Percentiles rank a stretch among this genome's conserved stretches.
These are phyloP conservation scores for Ganoderma lingzhi DNA, from an alignment of 1,284 basidiomycete species.

Conservation along the genomic window DNA sequence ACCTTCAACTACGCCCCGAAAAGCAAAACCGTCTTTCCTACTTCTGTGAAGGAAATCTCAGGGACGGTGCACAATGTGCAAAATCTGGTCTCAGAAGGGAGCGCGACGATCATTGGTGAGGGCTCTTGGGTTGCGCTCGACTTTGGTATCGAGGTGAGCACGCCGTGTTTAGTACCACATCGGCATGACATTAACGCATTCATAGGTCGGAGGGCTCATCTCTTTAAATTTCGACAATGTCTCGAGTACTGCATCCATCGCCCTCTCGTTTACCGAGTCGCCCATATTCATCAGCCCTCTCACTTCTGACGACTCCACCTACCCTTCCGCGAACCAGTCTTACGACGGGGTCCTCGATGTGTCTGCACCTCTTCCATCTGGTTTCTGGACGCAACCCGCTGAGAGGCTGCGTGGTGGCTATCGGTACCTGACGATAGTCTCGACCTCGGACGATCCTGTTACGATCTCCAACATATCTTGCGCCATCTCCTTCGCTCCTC, in stretches of 20 bases:
- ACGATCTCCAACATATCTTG: constrained; percentile 60
- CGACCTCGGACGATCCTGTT: constrained; percentile 45
- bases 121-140: constrained; percentile 54
- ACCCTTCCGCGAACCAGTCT: constrained; percentile 42
- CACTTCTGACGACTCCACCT: constrained; percentile 53
- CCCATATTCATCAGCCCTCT: constrained; percentile 53
- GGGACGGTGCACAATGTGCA: constrained; percentile 46
- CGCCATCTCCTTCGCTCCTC: constrained; percentile 63
- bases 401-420: constrained; percentile 59
- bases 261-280: constrained; percentile 59
- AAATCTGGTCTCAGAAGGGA: constrained; percentile 40
- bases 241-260: constrained; percentile 44
- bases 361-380: constrained; percentile 45
- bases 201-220: constrained; percentile 55
- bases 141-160: constrained; percentile 54
- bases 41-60: constrained; percentile 41
- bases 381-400: constrained; percentile 59
- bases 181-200: background rate
- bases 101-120: constrained; percentile 46
- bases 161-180: background rate
- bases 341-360: constrained; percentile 58
- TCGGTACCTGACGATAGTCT: constrained; percentile 62
- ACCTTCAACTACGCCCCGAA: constrained; percentile 55
- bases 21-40: constrained; percentile 48
- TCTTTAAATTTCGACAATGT: constrained; percentile 47